Base-by-base conservation (phyloP, 2,329 filamentous ascomycete species). In the Aureobasidium uvarum region DNA sequence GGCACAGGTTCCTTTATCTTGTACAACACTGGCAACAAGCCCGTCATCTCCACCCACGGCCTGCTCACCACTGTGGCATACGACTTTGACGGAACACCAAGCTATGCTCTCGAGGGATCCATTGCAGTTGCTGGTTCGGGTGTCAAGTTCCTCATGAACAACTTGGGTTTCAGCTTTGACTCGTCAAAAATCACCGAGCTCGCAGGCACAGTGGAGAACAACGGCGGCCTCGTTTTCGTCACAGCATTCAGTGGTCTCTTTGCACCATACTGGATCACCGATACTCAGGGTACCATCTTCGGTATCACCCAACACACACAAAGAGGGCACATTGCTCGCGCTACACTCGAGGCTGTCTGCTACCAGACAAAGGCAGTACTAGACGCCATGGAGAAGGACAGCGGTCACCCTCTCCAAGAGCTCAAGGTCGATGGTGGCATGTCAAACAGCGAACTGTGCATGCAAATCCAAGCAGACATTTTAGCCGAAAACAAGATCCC, bases 191-290 rank as follows among this genome's bases (percentile, higher is more conserved):
- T 90, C 74, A 85, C 82, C 70, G 85, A 88, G 66, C 77, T 89
- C 51, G 87, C 87, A 7, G 82, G 82, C 50, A 85, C 82, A 1
- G 87, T 90, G 7, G 77, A 83, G 45, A 89, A 96, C 75, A 96
- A 89, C 67, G 92, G 92, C 64, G 92, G 92, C 8, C 89, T 92
- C 64, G 86, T 93, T 20, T 83, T 96, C 72, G 92, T 96, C 67
- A 96, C 92, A 2, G 92, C 92, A 1, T 96, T 96, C 75, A 92
- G 89, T 76, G 92, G 92, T 63, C 83, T 96, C 2, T 96, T 96
- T 74, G 92, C 92, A 0, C 92, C 92, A 0, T 96, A 96, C 77
- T 96, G 92, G 92, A 94, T 96, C 68, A 92, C 96, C 74, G 91
- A 96, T 77, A 92, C 92, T 23, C 89, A 92, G 75, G 92, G 92